Evolutionary conservation across 768 basidiomycete genomes (phyloP).

Genomic region (Termitomyces sp.): DNA sequence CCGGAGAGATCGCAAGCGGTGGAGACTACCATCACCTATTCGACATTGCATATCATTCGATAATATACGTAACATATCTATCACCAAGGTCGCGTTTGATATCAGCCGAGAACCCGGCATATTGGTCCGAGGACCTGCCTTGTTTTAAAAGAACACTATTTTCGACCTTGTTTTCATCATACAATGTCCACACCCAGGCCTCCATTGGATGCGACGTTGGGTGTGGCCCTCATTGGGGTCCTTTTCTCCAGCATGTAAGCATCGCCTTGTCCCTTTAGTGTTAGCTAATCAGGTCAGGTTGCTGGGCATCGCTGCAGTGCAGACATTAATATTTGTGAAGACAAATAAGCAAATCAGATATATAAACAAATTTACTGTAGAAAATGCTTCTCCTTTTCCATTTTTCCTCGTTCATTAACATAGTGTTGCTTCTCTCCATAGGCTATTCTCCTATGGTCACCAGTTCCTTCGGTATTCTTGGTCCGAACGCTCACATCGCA

Average conservation of each 20-base stretch:
- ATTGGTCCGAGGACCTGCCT: too few relatives aligned
- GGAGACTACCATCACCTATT: too few relatives aligned
- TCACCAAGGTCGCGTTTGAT: too few relatives aligned
- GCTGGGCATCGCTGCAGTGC: neutral
- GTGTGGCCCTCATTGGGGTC: neutral
- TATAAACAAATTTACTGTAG: neutral
- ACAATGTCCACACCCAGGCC: neutral
- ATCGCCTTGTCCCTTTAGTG: too few relatives aligned
- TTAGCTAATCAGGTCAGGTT: neutral
- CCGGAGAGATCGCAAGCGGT: too few relatives aligned
- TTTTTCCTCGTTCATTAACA: neutral
- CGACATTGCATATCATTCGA: too few relatives aligned
- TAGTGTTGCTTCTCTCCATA: neutral
- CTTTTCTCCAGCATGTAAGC: neutral
- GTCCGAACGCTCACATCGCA: neutral
- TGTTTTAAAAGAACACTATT: too few relatives aligned
- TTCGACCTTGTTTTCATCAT: too few relatives aligned
- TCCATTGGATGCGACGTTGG: neutral
- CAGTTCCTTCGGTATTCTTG: neutral
- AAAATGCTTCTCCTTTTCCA: neutral
- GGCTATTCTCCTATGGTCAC: neutral
- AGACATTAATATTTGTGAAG: neutral
- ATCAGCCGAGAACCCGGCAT: too few relatives aligned
- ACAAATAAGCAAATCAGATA: neutral
- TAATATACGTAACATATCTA: too few relatives aligned